Evolutionary conservation across 441 rosid species (phyloP), one percentile per base, ranked within the genome.

Genomic region (Jatropha multifida): DNA sequence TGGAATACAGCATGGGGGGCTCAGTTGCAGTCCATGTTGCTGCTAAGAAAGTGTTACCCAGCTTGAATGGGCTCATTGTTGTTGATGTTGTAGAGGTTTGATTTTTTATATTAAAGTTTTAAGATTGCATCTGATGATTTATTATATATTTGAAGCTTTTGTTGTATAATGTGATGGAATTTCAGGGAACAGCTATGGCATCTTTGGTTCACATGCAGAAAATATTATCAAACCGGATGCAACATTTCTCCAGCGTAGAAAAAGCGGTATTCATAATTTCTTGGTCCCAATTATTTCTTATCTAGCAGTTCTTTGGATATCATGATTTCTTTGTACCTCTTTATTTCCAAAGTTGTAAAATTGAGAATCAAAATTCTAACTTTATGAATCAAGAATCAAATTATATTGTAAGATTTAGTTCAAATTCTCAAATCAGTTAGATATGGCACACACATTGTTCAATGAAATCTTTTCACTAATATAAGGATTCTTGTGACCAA

Each of bases 41-140:
- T 76, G 97, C 97, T 20, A 90, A 79, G 83, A 96, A 87, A 85
- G 78, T 76, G 55, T 84, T 94, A 52, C 84, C 78, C 74, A 89
- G 81, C 82, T 86, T 96, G 90, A 90, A 93, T 71, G 99, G 99
- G 63, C 77, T 96, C 82, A 88, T 96, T 74, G 93, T 96, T 72
- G 93, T 95, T 73, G 99, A 95, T 83, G 99, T 96, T 78, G 97
- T 96, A 37, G 99, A 94, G 98, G 99, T 92, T 78, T 78, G 84
- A n/a, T 76, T 81, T 77, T 62, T 62, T 40, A 27, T 11, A 46
- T 56, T 65, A 73, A 20, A 54, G 51, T 70, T 52, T 69, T 38
- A 48, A 9, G 60, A 14, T 76, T 61, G 62, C 71, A 66, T 74
- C 74, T 68, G 58, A 74, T 63, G 69, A 40, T 84, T 73, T 61